A percentile compares a stretch with the other conserved stretches of the same genome.
These are phyloP conservation scores for Trichoderma brevicompactum DNA, from an alignment of 2,329 filamentous ascomycete genomes.

Conservation along the genomic window DNA sequence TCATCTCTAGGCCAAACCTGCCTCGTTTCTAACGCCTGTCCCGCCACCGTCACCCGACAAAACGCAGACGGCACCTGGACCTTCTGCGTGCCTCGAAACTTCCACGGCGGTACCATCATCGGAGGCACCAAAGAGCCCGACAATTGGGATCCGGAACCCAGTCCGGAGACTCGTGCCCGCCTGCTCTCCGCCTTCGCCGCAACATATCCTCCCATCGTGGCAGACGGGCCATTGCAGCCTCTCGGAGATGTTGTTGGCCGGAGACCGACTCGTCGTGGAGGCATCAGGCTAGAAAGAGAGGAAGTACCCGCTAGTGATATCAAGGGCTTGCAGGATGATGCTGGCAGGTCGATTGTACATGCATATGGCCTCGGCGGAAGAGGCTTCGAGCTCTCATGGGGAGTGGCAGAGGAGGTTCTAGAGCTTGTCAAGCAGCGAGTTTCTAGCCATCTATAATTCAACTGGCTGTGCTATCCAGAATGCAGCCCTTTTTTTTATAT, in stretches of 20 bases:
- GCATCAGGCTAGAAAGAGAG: slow-evolving; percentile 48
- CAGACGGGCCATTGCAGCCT: slow-evolving; percentile 33
- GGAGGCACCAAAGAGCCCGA: slow-evolving; percentile 67
- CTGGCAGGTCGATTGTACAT: slow-evolving; percentile 46
- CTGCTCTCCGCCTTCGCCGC: slow-evolving; percentile 45
- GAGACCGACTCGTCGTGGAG: slow-evolving; percentile 51
- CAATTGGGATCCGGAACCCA: slow-evolving; percentile 58
- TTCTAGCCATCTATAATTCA: slow-evolving; percentile 25
- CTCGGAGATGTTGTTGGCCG: slow-evolving; percentile 50
- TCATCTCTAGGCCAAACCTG: slow-evolving; percentile 49
- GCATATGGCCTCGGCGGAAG: slow-evolving; percentile 62
- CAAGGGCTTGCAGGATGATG: slow-evolving; percentile 16
- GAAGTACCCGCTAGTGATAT: slow-evolving; percentile 13
- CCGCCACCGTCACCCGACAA: slow-evolving; percentile 58
- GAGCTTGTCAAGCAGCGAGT: slow-evolving; percentile 28
- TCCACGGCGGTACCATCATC: slow-evolving; percentile 66
- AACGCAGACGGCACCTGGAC: slow-evolving; percentile 64
- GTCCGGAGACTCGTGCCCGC: slow-evolving; percentile 49
- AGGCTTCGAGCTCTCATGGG: slow-evolving; percentile 62
- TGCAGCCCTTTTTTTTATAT: neutral
- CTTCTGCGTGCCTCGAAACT: slow-evolving; percentile 65
- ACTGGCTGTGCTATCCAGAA: slow-evolving; percentile 6
- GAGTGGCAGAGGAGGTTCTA: slow-evolving; percentile 50
- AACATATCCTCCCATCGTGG: slow-evolving; percentile 44
- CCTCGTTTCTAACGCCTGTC: slow-evolving; percentile 46